Base-by-base conservation (phyloP, 176 grass and related monocot genomes). In the Triticum monococcum region DNA sequence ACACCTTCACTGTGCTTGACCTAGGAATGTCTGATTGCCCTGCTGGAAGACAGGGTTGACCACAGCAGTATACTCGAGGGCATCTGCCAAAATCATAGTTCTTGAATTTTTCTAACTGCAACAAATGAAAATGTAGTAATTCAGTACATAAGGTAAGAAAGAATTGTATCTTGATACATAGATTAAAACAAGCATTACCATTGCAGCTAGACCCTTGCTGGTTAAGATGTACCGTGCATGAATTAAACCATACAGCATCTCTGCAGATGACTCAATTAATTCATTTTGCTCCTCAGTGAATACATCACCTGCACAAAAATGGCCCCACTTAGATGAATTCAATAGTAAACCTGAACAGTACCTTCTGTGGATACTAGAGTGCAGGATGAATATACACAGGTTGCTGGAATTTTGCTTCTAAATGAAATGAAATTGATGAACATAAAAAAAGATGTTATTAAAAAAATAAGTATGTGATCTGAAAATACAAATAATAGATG, bases 51-150 rank as follows among this genome's bases (percentile, higher is more conserved):
- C 96, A 98, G 43, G 96, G 93, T 77, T 98, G 96, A 2, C 96
- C 96, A 45, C 90, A 98, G 68, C 96, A 96, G 79, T 94, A 98
- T 26, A 96, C 96, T 84, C 96, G 78, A 75, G 96, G 96, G 82
- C 96, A 98, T 90, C 96, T 94, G 77, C 96, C 96, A 63, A 98
- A 98, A 81, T 98, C 93, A 86, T 96, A 96, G 40, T 96, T 98
- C 82, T 98, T 98, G 87, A 86, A 96, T 88, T 98, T 98, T 37
- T 98, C 96, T 63, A 96, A 82, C 96, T 98, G 91, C 61, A 60
- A 69, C 26, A 75, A 77, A 87, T 37, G 37, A 68, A 87, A 88
- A 11, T 12, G 54, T 25, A 40, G 41, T 56, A 84, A 43, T 76
- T 81, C 31, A 81, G 63, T 80, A 80, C 17, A 30, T 18, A 16